Conservation (phyloP, 345 rosid species). For the Microthlaspi erraticum region DNA sequence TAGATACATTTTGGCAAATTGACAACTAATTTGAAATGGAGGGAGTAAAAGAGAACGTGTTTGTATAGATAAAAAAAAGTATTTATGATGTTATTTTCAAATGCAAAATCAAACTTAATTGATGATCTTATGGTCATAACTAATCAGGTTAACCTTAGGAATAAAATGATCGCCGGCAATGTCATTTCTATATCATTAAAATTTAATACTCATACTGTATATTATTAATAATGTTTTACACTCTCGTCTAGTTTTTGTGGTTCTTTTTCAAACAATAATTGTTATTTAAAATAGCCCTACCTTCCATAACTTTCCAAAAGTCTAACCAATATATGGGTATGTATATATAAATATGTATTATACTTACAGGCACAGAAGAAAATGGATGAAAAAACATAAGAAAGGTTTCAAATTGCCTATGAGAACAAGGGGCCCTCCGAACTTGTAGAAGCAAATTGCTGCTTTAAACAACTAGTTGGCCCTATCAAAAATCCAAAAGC, state of each 20-base stretch:
- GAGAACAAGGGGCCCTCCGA: slow-evolving; percentile 36
- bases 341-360: not conserved
- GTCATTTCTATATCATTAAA: not conserved
- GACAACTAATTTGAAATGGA: no score
- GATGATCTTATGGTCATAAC: slow-evolving; percentile 18
- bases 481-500: slow-evolving; percentile 43
- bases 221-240: not conserved
- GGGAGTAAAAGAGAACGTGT: not conserved
- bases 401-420: slow-evolving; percentile 30
- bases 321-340: slow-evolving; percentile 3
- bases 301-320: slow-evolving; percentile 28
- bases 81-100: not conserved
- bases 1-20: no score
- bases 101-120: not conserved
- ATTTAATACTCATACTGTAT: not conserved
- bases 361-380: not conserved
- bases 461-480: slow-evolving; percentile 35
- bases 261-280: slow-evolving; percentile 31
- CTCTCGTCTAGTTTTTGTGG: not conserved
- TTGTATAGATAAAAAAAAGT: not conserved
- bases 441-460: slow-evolving; percentile 41
- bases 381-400: slow-evolving; percentile 14
- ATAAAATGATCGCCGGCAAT: slow-evolving; percentile 22
- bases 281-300: slow-evolving; percentile 29
- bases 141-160: slow-evolving; percentile 25